Base-by-base conservation (phyloP, 2,329 filamentous ascomycete species). In the Aspergillus brasiliensis region DNA sequence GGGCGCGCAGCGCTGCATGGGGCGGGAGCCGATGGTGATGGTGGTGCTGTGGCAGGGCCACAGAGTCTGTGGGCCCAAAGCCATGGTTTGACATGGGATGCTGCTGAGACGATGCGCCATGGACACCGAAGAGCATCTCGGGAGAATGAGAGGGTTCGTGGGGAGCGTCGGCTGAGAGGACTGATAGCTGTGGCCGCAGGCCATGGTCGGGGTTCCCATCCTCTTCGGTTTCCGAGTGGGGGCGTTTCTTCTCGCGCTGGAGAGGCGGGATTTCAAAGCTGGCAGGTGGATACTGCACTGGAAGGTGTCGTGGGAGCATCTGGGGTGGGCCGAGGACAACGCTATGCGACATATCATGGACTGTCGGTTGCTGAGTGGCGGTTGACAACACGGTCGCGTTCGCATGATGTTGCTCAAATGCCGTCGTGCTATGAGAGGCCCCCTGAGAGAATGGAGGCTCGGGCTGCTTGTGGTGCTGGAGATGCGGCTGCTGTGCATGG, bases 1-100 rank as follows among this genome's bases (percentile, higher is more conserved):
- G 91, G 90, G 69, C 56, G 55, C 84, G 83, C 17, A 89, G 86
- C 21, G 88, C 87, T 10, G 86, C 87, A 63, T 90, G 88, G 65
- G 91, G 87, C 51, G 91, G 91, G 38, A 93, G 82, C 44, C 89
- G 88, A 69, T 93, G 91, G 69, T 97, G 92, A 69, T 94, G 91
- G 71, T 96, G 91, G 49, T 85, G 86, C 38, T 84, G 84, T 23
- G 81, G 78, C 58, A 77, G 75, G 37, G 81, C 78, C 66, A 74
- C 72, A 56, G 71, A 69, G 25, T 71, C 77, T 71, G 56, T 81
- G 71, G 56, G 80, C 70, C 61, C 78, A 55, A 71, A 77, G 23
- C 67, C 66, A 55, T 74, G 74, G 23, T 65, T 63, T 19, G 71
- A 60, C 48, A 70, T 59, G 44, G 67, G 63, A 44, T 70, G 73